Percentiles rank a stretch among this genome's conserved stretches.
Evolutionary conservation across 1,139 yeast genomes (phyloP).

Genomic region (Sugiyamaella castrensis): DNA sequence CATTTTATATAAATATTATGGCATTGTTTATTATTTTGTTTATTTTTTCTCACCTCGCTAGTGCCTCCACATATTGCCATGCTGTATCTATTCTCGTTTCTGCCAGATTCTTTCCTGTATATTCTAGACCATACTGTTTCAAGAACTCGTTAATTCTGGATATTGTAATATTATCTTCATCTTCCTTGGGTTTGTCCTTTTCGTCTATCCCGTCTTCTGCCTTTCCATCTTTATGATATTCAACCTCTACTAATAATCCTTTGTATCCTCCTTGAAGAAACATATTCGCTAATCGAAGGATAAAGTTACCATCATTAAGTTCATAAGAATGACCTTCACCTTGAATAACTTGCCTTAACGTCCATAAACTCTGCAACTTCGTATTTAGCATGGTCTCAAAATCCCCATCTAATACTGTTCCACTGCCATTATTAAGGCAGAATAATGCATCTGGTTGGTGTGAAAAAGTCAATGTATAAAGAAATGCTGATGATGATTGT

Average conservation of each 20-base stretch:
- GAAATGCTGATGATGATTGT: constrained; percentile 33
- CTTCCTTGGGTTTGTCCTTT: neutral
- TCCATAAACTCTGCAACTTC: constrained; percentile 72
- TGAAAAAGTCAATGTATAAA: constrained; percentile 57
- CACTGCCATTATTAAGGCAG: constrained; percentile 47
- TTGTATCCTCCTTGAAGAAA: constrained; percentile 72
- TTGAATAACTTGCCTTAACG: constrained; percentile 62
- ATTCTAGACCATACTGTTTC: constrained; percentile 17
- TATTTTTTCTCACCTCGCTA: neutral
- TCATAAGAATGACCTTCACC: constrained; percentile 71
- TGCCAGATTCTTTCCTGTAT: constrained; percentile 11
- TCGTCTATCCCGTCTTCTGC: too few species aligned
- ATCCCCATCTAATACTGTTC: constrained; percentile 34
- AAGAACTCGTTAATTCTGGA: constrained; percentile 20
- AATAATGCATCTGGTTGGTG: constrained; percentile 52
- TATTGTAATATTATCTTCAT: constrained; percentile 5
- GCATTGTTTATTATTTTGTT: neutral
- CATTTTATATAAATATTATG: constrained; percentile 1
- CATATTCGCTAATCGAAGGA: constrained; percentile 61
- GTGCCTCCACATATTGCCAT: constrained; percentile 26
- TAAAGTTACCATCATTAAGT: constrained; percentile 37
- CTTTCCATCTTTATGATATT: constrained; percentile 20
- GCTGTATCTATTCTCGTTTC: constrained; percentile 21
- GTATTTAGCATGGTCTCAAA: constrained; percentile 39
- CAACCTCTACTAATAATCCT: constrained; percentile 63